Evolutionary conservation across 2,329 filamentous ascomycete genomes (phyloP), one percentile per base, ranked within the genome.

Genomic region (Coniochaeta sp.): DNA sequence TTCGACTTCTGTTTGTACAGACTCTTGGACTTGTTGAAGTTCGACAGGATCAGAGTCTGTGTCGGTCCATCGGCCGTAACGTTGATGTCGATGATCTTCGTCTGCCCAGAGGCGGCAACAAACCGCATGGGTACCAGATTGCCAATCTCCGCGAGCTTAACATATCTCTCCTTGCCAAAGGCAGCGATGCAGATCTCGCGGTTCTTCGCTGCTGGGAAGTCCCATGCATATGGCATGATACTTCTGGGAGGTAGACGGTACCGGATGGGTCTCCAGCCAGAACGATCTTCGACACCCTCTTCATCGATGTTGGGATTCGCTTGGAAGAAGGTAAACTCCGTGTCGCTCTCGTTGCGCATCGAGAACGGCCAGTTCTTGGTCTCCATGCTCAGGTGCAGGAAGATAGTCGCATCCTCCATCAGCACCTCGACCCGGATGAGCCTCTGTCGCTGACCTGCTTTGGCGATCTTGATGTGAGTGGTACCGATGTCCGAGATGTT

Each of bases 211-310:
- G 94, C 92, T 1, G 94, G 95, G 70, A 96, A 99, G 65, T 99
- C 95, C 94, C 94, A 99, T 1, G 94, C 92, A 63, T 99, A 99
- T 1, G 95, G 94, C 94, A 99, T 99, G 68, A 99, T 96, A 68
- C 92, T 97, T 54, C 94, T 81, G 12, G 92, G 85, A 2, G 95
- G 95, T 27, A 99, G 76, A 28, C 92, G 86, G 70, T 99, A 99
- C 50, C 90, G 81, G 55, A 99, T 89, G 2, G 91, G 91, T 57
- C 89, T 87, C 89, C 94, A 99, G 4, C 90, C 89, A 50, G 89
- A 91, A 52, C 85, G 77, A 62, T 96, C 89, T 59, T 89, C 86
- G 5, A 79, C 78, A 51, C 92, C 91, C 54, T 96, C 91, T 56
- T 97, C 91, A 54, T 96, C 91, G 9, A 95, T 74, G 60, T 92